phyloP scores from a whole-genome alignment of 352 stramenopile genomes.

The Pythium pyrilobum region DNA sequence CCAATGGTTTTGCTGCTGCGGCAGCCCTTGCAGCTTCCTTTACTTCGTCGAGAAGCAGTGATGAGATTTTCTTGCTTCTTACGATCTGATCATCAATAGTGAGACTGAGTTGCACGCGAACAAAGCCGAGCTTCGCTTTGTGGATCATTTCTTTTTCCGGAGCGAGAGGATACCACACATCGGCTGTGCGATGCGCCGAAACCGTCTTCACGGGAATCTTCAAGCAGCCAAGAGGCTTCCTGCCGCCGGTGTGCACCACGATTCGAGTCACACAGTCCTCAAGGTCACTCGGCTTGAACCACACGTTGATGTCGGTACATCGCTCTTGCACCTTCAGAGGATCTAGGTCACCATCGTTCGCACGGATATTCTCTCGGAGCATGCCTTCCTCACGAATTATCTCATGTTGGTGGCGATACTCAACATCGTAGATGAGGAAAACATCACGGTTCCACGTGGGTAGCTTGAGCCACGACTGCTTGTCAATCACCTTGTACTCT shows the following conservation, averaged over 20 bases:
- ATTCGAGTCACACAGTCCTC: slow-evolving; percentile 66
- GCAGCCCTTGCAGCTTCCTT: slow-evolving; percentile 16
- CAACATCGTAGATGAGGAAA: slow-evolving; percentile 67
- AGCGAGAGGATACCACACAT: slow-evolving; percentile 59
- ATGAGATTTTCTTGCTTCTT: slow-evolving; percentile 31
- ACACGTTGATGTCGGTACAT: slow-evolving; percentile 57
- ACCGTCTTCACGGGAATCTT: slow-evolving; percentile 65
- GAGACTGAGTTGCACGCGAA: slow-evolving; percentile 49
- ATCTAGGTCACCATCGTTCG: slow-evolving; percentile 54
- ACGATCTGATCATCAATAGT: slow-evolving; percentile 25
- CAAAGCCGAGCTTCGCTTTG: slow-evolving; percentile 47
- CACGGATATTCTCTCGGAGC: slow-evolving; percentile 50
- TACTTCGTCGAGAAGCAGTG: slow-evolving; percentile 25
- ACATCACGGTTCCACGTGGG: slow-evolving; percentile 43
- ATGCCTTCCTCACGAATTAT: slow-evolving; percentile 56
- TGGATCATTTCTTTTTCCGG: slow-evolving; percentile 67
- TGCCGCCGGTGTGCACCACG: slow-evolving; percentile 29
- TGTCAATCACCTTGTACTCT: slow-evolving; percentile 51
- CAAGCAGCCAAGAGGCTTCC: slow-evolving; percentile 51
- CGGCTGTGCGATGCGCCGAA: slow-evolving; percentile 46
- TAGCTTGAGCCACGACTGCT: slow-evolving; percentile 43
- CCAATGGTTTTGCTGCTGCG: not conserved
- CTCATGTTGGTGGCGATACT: slow-evolving; percentile 57
- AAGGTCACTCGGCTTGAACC: slow-evolving; percentile 55
- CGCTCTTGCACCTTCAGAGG: slow-evolving; percentile 44